A percentile compares a stretch with the other conserved stretches of the same genome.
Conservation (phyloP, 495 filamentous ascomycete species). For the Elasticomyces elasticus region DNA sequence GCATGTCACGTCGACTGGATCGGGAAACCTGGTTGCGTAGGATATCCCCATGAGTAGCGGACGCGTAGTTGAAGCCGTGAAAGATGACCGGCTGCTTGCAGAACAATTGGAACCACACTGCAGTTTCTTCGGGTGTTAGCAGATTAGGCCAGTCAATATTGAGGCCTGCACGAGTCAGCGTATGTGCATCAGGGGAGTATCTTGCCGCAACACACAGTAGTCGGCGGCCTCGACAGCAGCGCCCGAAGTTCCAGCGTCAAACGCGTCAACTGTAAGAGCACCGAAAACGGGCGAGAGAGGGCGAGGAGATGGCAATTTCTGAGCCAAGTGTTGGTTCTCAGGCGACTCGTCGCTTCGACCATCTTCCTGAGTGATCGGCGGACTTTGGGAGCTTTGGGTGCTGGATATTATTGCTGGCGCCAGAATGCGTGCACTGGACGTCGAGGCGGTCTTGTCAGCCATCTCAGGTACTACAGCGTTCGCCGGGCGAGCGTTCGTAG, state of each 20-base stretch:
- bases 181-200: background rate
- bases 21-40: background rate
- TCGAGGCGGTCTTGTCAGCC: no score
- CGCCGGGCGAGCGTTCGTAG: background rate
- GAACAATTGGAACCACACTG: background rate
- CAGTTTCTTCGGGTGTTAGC: background rate
- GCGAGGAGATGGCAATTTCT: background rate
- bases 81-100: slow-evolving; percentile 1
- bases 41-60: background rate
- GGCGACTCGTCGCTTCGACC: background rate
- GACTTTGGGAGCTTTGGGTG: background rate
- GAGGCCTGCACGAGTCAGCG: background rate
- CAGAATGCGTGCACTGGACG: no score
- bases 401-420: no score
- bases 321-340: background rate
- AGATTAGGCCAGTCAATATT: background rate
- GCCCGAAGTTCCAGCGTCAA: background rate
- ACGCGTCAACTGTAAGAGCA: background rate
- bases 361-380: background rate
- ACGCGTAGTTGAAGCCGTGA: background rate
- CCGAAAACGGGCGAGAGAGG: background rate
- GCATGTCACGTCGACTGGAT: background rate
- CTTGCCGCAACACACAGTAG: background rate
- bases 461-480: no score
- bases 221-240: background rate